Conservation (phyloP, 805 yeast genomes). For the Candida chilensis region DNA sequence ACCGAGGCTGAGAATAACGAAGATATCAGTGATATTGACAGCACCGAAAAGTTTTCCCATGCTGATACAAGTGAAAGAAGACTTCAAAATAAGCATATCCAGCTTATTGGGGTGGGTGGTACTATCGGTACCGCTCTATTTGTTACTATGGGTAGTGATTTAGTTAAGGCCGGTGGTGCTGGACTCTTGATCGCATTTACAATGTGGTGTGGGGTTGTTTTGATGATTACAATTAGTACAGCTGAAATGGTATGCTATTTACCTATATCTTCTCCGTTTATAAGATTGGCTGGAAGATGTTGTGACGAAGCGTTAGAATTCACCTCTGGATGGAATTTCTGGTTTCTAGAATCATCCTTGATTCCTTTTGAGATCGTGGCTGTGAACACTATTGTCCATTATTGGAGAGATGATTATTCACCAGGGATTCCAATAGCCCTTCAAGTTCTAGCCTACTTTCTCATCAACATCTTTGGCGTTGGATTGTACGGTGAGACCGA, state of each 20-base stretch:
- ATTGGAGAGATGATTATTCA: conserved; percentile 69
- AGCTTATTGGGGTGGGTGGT: conserved; percentile 73
- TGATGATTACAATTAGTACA: conserved; percentile 56
- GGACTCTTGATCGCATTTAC: conserved; percentile 54
- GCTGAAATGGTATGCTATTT: conserved; percentile 76
- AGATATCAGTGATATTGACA: no score
- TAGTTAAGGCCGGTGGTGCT: conserved; percentile 64
- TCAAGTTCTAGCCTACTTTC: conserved; percentile 53
- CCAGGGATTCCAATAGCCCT: conserved; percentile 64
- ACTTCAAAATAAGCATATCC: conserved; percentile 63
- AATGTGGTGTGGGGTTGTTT: conserved; percentile 62
- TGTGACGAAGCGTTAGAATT: conserved; percentile 70
- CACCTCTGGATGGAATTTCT: conserved; percentile 74
- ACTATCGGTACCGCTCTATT: conserved; percentile 77
- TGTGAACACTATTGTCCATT: conserved; percentile 70
- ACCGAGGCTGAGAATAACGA: no score
- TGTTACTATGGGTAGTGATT: conserved; percentile 59
- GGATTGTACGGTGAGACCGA: conserved; percentile 73
- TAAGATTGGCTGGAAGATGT: conserved; percentile 65
- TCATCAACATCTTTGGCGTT: conserved; percentile 68
- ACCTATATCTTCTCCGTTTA: conserved; percentile 73
- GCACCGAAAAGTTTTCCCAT: no score
- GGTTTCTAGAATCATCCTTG: conserved; percentile 65
- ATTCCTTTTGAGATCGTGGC: conserved; percentile 82
- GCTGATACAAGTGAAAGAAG: no score